Base-by-base conservation (phyloP, 441 rosid genomes). In the Breynia disticha region DNA sequence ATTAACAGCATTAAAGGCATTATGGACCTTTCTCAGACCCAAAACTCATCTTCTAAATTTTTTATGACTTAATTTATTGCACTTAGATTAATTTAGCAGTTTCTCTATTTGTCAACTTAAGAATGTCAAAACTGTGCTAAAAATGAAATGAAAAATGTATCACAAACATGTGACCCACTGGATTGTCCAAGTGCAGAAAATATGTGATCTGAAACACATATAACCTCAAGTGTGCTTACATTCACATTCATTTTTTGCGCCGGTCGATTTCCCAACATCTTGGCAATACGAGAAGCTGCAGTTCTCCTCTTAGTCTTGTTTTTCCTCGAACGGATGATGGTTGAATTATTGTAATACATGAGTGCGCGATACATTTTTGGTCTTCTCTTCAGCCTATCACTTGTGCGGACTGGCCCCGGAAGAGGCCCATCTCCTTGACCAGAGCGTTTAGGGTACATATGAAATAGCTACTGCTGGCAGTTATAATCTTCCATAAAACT, bases 331-430 rank as follows among this genome's bases (percentile, higher is more conserved):
- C 79, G 96, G 28, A 74, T 58, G 20, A 73, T 68, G 54, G 72
- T 79, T 22, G 85, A 84, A 50, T 79, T 49, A 66, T n/a, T n/a
- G n/a, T 87, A 89, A 72, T 84, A 89, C 60, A 75, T 57, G 67
- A 67, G 83, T 16, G 83, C 54, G 24, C 95, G 87, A 61, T 64
- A 84, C 46, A 64, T 38, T 71, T 80, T 86, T 16, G 99, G 97
- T 71, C 95, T 81, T 64, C 93, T 80, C 82, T 85, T 80, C 66
- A 85, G 90, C 81, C 99, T 89, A 67, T 80, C 89, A 48, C 99
- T 93, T 17, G 89, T 80, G 47, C 99, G 95, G 41, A 93, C 83
- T 48, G 98, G 95, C 86, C 86, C 63, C 19, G 86, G 48, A 66
- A 60, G 83, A 65, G 95, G 73, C 68, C 84, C 97, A 78, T 86